These are phyloP conservation scores for Syzygium syzygioides DNA, from an alignment of 441 rosid species.

Conservation along the genomic window DNA sequence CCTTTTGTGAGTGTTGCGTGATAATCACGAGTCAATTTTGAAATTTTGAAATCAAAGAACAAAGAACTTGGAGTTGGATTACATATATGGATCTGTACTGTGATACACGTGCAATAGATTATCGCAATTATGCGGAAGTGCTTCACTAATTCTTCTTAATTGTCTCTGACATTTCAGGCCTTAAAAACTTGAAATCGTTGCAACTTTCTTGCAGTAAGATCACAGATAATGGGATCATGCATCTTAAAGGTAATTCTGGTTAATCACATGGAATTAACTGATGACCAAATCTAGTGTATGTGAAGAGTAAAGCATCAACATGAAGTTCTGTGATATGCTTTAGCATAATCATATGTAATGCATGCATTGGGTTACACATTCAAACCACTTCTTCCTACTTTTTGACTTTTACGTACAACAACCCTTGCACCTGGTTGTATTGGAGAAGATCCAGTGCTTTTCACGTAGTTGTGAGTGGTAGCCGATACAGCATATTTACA, in stretches of 20 bases:
- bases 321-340: neutral
- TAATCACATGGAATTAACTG: neutral
- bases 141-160: neutral
- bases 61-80: neutral
- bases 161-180: neutral
- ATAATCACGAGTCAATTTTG: neutral
- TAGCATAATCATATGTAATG: neutral
- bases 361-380: neutral
- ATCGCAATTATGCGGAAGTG: neutral
- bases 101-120: neutral
- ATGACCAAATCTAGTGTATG: neutral
- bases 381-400: neutral
- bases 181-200: slow-evolving; percentile 10
- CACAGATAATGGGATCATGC: slow-evolving; percentile 5
- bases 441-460: neutral
- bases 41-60: neutral
- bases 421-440: neutral
- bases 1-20: neutral
- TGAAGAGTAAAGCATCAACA: neutral
- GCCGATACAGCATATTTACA: neutral
- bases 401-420: neutral
- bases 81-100: neutral
- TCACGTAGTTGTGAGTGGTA: neutral
- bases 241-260: slow-evolving; percentile 1
- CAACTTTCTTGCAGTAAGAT: slow-evolving; percentile 10